Evolutionary conservation across 2,329 filamentous ascomycete species (phyloP).

Genomic region (Eutypella sp.): DNA sequence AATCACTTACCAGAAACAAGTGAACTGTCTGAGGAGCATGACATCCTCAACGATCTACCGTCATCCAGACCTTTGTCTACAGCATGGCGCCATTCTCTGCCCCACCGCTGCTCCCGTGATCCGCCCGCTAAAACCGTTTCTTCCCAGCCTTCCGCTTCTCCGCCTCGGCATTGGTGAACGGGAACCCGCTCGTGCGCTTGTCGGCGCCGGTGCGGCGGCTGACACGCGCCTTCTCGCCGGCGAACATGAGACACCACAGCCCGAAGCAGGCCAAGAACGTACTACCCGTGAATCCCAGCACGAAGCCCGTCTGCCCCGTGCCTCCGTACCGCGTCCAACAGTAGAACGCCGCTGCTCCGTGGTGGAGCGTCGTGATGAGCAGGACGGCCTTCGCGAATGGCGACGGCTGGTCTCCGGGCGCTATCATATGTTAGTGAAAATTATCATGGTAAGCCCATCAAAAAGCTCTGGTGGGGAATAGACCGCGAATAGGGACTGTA

Average conservation of each 20-base stretch:
- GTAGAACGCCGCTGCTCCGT: constrained; percentile 58
- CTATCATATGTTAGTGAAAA: constrained; percentile 8
- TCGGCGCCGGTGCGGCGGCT: constrained; percentile 35
- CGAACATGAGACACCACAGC: constrained; percentile 53
- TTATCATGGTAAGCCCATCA: not conserved
- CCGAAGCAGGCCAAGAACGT: constrained; percentile 56
- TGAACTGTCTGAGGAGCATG: no score
- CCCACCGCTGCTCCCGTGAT: not conserved
- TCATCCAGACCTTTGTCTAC: no score
- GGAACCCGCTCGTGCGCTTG: constrained; percentile 36
- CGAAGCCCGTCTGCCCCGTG: constrained; percentile 51
- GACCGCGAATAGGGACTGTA: no score
- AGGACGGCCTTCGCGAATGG: constrained; percentile 64
- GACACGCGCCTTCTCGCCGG: constrained; percentile 27
- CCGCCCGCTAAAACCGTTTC: constrained; percentile 1
- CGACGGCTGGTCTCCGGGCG: constrained; percentile 36
- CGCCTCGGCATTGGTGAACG: constrained; percentile 32
- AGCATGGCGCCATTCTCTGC: not conserved
- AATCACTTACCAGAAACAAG: no score
- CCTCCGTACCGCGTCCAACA: constrained; percentile 63
- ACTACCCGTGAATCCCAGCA: constrained; percentile 55
- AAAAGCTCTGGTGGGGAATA: no score
- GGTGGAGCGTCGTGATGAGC: constrained; percentile 62
- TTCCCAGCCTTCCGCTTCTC: constrained; percentile 24
- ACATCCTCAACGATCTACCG: no score